Percentiles rank a stretch among this genome's conserved stretches.
These are phyloP conservation scores for Paraglomus brasilianum DNA, from an alignment of 192 early-diverging fungal species.

Conservation along the genomic window DNA sequence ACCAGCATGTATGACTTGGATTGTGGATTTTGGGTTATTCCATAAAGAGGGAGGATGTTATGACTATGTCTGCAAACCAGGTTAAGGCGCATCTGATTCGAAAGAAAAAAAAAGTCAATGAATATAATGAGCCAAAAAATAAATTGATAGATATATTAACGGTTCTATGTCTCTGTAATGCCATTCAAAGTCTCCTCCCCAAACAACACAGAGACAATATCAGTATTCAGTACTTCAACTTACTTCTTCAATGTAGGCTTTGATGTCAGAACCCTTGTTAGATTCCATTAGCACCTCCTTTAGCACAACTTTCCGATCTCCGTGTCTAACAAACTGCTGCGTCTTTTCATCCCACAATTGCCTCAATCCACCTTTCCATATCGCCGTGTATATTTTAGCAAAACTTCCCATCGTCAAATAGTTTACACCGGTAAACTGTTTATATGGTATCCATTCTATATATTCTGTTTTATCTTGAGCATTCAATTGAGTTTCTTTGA, in stretches of 20 bases:
- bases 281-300: not conserved
- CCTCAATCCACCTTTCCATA: slow-evolving; percentile 10
- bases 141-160: too few relatives aligned
- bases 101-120: too few relatives aligned
- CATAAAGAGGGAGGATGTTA: slow-evolving; percentile 3
- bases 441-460: slow-evolving; percentile 18
- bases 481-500: slow-evolving; percentile 14
- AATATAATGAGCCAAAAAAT: too few relatives aligned
- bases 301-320: slow-evolving; percentile 3
- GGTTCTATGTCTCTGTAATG: too few relatives aligned
- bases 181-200: too few relatives aligned
- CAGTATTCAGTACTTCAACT: too few relatives aligned
- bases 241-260: too few relatives aligned
- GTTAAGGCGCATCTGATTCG: too few relatives aligned
- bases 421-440: slow-evolving; percentile 3
- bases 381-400: slow-evolving; percentile 10
- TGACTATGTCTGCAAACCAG: too few relatives aligned
- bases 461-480: slow-evolving; percentile 23
- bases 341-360: slow-evolving; percentile 16
- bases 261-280: too few relatives aligned
- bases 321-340: slow-evolving; percentile 7
- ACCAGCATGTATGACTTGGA: slow-evolving; percentile 15
- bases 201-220: too few relatives aligned
- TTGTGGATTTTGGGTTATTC: slow-evolving; percentile 16
- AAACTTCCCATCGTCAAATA: slow-evolving; percentile 1